Evolutionary conservation across 768 basidiomycete genomes (phyloP).

Genomic region (Panaeolus papilionaceus): DNA sequence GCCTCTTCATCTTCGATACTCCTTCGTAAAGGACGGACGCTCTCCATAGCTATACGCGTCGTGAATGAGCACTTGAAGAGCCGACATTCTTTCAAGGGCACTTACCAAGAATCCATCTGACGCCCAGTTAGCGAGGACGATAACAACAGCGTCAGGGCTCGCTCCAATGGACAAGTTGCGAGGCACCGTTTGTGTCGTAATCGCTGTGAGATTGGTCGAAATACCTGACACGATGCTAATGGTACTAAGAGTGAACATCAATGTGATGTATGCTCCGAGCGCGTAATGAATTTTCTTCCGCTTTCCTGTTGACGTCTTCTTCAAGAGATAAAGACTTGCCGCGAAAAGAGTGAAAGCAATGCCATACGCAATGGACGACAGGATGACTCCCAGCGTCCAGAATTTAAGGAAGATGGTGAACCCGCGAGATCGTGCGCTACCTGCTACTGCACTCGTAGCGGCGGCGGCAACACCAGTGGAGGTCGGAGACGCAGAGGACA

Average conservation of each 20-base stretch:
- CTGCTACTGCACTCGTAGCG: not conserved
- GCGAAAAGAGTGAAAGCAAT: slow-evolving; percentile 19
- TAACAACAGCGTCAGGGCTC: slow-evolving; percentile 16
- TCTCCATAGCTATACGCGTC: slow-evolving; percentile 17
- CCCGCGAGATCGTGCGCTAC: not conserved
- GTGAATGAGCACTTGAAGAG: not conserved
- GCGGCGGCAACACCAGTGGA: not conserved
- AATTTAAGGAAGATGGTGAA: slow-evolving; percentile 17
- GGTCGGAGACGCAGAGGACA: slow-evolving; percentile 10
- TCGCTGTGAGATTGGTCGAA: slow-evolving; percentile 15
- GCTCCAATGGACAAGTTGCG: slow-evolving; percentile 8
- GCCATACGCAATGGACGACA: slow-evolving; percentile 22
- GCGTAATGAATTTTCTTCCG: slow-evolving; percentile 17
- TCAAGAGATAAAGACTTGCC: slow-evolving; percentile 14
- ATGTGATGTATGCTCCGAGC: slow-evolving; percentile 15
- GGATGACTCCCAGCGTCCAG: slow-evolving; percentile 21
- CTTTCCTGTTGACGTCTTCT: slow-evolving; percentile 13
- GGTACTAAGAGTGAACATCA: slow-evolving; percentile 19
- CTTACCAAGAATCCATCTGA: slow-evolving; percentile 23
- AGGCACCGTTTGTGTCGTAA: slow-evolving; percentile 15
- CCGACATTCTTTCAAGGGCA: not conserved
- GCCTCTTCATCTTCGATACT: not conserved
- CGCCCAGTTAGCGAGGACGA: slow-evolving; percentile 21
- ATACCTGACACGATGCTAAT: slow-evolving; percentile 18
- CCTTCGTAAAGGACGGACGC: slow-evolving; percentile 19